phyloP scores from a whole-genome alignment of 148 eudicot genomes.

The Fagopyrum esculentum region DNA sequence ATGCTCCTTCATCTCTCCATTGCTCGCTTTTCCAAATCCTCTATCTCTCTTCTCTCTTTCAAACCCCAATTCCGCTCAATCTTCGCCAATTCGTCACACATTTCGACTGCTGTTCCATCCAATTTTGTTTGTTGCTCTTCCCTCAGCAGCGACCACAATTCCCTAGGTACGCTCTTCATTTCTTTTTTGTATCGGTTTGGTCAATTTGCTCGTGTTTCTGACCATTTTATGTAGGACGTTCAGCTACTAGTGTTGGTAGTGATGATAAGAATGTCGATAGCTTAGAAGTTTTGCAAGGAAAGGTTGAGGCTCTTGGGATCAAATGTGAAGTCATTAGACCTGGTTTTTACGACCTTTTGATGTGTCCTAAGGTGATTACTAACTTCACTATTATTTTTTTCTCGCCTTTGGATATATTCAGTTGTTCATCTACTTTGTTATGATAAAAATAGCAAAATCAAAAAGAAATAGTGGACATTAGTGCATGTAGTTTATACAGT shows the following conservation, averaged over 20 bases:
- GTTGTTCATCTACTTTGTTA: not conserved
- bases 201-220: not conserved
- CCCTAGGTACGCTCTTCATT: not conserved
- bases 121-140: not conserved
- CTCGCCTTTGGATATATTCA: not conserved
- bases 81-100: conserved; percentile 11
- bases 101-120: not conserved
- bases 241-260: not conserved
- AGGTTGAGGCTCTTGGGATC: conserved; percentile 25
- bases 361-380: conserved; percentile 30
- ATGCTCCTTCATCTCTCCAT: conserved; percentile 2
- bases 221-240: not conserved
- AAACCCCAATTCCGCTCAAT: not conserved
- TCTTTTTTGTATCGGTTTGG: not conserved
- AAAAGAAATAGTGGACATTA: too few relatives aligned
- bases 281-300: conserved; percentile 18
- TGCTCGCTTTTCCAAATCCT: not conserved
- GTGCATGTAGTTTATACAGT: too few relatives aligned
- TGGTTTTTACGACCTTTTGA: conserved; percentile 21
- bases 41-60: not conserved
- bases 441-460: not conserved
- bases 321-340: conserved; percentile 20
- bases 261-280: conserved; percentile 13
- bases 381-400: not conserved
- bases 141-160: not conserved